These are phyloP conservation scores for Pulveroboletus sp. DNA, from an alignment of 768 basidiomycete species.

Conservation along the genomic window DNA sequence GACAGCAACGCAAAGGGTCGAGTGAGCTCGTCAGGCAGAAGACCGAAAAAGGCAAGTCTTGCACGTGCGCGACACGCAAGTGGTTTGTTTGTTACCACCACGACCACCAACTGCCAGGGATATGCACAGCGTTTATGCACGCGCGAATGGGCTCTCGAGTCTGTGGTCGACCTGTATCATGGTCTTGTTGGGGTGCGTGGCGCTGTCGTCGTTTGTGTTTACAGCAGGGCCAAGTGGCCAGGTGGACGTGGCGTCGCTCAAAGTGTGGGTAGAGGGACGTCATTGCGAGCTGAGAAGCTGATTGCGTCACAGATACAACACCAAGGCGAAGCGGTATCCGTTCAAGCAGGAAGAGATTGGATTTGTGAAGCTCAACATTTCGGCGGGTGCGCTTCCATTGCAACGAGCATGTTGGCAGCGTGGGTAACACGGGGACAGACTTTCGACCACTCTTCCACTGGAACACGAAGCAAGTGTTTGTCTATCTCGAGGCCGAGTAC, in stretches of 20 bases:
- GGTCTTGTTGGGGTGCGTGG: constrained; percentile 65
- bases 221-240: constrained; percentile 55
- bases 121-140: constrained; percentile 71
- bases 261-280: constrained; percentile 49
- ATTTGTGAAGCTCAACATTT: constrained; percentile 78
- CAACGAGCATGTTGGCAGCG: constrained; percentile 22
- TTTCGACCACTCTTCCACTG: constrained; percentile 83
- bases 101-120: too few relatives aligned
- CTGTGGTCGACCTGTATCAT: constrained; percentile 74
- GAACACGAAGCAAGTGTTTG: constrained; percentile 95
- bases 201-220: constrained; percentile 71
- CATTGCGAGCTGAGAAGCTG: constrained; percentile 10
- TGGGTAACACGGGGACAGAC: constrained; percentile 44
- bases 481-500: constrained; percentile 87
- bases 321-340: constrained; percentile 52
- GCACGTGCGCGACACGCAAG: too few relatives aligned
- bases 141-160: constrained; percentile 72
- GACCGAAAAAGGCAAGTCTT: constrained; percentile 7
- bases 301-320: constrained; percentile 38
- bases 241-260: constrained; percentile 60
- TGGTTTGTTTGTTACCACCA: constrained; percentile 23
- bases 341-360: constrained; percentile 71
- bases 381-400: constrained; percentile 57
- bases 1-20: too few relatives aligned
- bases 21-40: neutral